Evolutionary conservation across 1,284 basidiomycete species (phyloP).

Genomic region (Cerrena zonata): DNA sequence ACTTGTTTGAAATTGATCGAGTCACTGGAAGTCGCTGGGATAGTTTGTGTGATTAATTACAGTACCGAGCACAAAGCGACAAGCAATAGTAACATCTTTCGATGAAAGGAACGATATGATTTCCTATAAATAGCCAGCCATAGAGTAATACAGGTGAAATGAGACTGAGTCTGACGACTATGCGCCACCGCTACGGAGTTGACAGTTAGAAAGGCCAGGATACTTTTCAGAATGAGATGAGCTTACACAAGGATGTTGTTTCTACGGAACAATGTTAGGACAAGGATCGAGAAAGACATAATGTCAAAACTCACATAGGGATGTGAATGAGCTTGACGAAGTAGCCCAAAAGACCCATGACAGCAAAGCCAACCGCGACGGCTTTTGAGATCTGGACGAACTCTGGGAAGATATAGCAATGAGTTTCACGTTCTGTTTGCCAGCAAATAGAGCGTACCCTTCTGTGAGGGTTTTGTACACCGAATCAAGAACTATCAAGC

Average conservation of each 20-base stretch:
- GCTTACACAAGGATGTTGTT: conserved; percentile 94
- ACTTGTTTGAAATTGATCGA: too few relatives aligned
- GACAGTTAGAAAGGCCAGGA: conserved; percentile 3
- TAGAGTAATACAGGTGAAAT: background rate
- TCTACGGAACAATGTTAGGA: conserved; percentile 39
- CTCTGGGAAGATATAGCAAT: conserved; percentile 46
- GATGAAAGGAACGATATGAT: background rate
- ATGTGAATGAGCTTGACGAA: conserved; percentile 95
- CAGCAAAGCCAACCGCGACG: conserved; percentile 88
- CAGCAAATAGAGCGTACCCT: conserved; percentile 50
- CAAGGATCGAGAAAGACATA: background rate
- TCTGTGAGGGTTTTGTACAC: conserved; percentile 95
- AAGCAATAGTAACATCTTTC: too few relatives aligned
- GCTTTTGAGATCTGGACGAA: conserved; percentile 89
- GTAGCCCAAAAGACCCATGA: conserved; percentile 98
- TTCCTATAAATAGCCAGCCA: background rate
- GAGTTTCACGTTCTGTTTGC: background rate
- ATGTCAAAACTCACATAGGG: conserved; percentile 69
- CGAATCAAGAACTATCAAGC: conserved; percentile 91
- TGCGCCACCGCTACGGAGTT: conserved; percentile 57
- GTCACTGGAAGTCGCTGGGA: too few relatives aligned
- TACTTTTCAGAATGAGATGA: conserved; percentile 1
- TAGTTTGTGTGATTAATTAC: too few relatives aligned
- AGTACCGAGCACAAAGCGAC: too few relatives aligned
- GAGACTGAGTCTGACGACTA: conserved; percentile 22